phyloP scores from a whole-genome alignment of 1,139 yeast genomes.

The Pichia sp. region DNA sequence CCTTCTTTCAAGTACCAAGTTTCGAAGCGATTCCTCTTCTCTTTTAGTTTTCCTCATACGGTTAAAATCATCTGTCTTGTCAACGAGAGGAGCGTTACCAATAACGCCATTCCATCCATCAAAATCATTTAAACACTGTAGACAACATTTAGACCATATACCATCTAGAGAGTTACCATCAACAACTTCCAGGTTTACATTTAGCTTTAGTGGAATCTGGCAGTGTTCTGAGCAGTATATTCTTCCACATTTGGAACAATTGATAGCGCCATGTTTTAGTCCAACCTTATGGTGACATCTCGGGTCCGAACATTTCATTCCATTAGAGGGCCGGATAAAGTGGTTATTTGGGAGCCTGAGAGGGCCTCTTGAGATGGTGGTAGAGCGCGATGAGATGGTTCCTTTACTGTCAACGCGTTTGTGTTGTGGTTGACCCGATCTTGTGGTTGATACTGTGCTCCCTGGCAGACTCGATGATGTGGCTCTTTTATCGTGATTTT shows the following conservation, averaged over 20 bases:
- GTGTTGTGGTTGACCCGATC: neutral
- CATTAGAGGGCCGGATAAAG: constrained; percentile 53
- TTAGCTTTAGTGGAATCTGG: constrained; percentile 44
- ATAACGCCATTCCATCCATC: constrained; percentile 47
- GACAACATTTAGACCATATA: constrained; percentile 68
- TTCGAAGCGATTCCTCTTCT: constrained; percentile 45
- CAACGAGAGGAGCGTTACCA: constrained; percentile 36
- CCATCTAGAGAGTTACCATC: constrained; percentile 38
- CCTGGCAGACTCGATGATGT: neutral
- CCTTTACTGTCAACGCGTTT: neutral
- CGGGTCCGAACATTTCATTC: constrained; percentile 35
- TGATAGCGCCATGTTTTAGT: constrained; percentile 49
- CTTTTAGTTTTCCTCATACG: constrained; percentile 38
- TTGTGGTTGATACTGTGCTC: neutral
- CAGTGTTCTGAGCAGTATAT: constrained; percentile 68
- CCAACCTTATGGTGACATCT: constrained; percentile 41
- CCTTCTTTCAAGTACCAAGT: constrained; percentile 62
- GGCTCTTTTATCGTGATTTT: neutral
- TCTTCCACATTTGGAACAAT: constrained; percentile 70
- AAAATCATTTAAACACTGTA: constrained; percentile 50
- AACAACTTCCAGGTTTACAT: constrained; percentile 44
- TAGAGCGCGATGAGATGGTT: neutral
- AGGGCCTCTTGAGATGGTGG: neutral
- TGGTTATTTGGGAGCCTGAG: constrained; percentile 36
- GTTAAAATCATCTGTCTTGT: constrained; percentile 45